Evolutionary conservation across 306 rosid genomes (phyloP).

Genomic region (Sicyos baderoa): DNA sequence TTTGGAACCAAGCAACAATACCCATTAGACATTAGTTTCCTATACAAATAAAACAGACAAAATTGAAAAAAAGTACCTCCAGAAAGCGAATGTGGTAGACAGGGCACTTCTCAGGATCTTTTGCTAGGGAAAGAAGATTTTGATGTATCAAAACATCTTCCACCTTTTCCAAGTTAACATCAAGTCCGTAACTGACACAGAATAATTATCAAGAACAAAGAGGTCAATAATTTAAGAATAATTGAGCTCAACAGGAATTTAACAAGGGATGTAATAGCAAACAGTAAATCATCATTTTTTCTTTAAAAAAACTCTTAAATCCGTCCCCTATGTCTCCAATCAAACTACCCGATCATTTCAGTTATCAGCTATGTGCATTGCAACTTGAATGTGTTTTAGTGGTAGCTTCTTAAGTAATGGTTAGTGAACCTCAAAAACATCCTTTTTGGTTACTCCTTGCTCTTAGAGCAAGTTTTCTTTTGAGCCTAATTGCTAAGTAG

Average conservation of each 20-base stretch:
- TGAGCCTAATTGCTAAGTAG: neutral
- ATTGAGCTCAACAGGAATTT: neutral
- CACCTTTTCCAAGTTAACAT: constrained; percentile 86
- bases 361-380: too few relatives aligned
- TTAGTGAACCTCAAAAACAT: neutral
- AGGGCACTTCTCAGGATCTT: constrained; percentile 86
- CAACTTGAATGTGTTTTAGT: too few relatives aligned
- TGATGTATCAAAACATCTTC: constrained; percentile 89
- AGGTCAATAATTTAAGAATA: constrained; percentile 15
- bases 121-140: constrained; percentile 74
- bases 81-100: constrained; percentile 74
- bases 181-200: constrained; percentile 79
- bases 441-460: neutral
- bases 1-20: constrained; percentile 12
- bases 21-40: constrained; percentile 4
- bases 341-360: neutral
- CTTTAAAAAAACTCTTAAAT: neutral
- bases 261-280: constrained; percentile 5
- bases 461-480: neutral
- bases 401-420: neutral
- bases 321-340: neutral
- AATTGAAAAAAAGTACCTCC: constrained; percentile 52
- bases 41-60: neutral
- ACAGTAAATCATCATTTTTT: neutral
- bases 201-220: constrained; percentile 19